Evolutionary conservation across 495 filamentous ascomycete species (phyloP), one percentile per base, ranked within the genome.

Genomic region (Paragyromitra xinjiangensis): DNA sequence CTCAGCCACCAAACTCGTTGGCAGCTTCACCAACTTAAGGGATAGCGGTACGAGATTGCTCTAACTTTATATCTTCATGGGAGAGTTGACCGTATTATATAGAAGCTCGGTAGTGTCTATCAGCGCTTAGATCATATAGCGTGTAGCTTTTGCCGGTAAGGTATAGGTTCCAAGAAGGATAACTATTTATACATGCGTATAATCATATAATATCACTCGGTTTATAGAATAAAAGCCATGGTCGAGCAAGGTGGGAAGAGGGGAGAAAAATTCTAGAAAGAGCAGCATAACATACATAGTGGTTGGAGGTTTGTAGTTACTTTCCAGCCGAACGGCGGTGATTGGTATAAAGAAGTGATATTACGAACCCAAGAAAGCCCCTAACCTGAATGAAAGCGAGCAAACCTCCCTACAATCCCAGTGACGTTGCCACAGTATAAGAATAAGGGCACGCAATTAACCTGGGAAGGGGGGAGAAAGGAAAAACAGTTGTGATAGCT

Each of bases 401-500:
- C 24, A 16, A 56, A 48, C 3, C 34, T 51, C 0, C 55, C 19
- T 45, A 24, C 11, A 40, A 39, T 50, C 45, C 42, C 9, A 51
- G 56, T 40, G 44, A n/a, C n/a, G 39, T 59, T n/a, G 22, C 68
- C 9, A 58, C 39, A 34, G 29, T 34, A 34, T 34, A 34, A 34
- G 29, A 55, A 66, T 61, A 61, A 55, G 19, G 24, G 67, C 22
- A 37, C 24, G 14, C 24, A 12, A 14, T 40, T 26, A 19, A 71
- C 24, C 8, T 40, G 50, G 19, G 44, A 62, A 59, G 22, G 12
- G 44, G 29, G 42, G 26, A 16, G 16, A 71, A 71, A 7, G 34
- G 9, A 19, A 62, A 63, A 62, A 62, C 14, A 45, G 56, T 62
- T 62, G n/a, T 44, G 44, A 69, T 44, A 69, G 51, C 39, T 58